Evolutionary conservation across 1,139 yeast genomes (phyloP), one percentile per base, ranked within the genome.

Genomic region (Yamadazyma aaseri): DNA sequence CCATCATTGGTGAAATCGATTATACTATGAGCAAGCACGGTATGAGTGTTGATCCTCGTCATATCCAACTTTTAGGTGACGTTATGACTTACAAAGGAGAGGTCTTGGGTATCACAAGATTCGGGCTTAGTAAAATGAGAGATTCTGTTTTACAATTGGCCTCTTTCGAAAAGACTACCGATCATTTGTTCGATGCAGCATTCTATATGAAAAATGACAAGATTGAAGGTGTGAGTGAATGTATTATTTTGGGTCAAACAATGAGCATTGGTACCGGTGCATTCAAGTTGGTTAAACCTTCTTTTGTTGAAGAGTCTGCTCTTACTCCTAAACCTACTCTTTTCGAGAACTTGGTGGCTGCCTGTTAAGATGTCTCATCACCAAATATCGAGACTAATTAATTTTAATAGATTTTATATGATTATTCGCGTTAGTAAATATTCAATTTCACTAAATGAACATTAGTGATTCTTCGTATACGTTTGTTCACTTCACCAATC

Each of bases 41-140:
- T 63, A 94, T 94, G 98, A 86, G 95, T 59, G 97, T 94, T 38
- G 99, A 94, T 71, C 98, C 98, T 44, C 95, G 99, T 71, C 99
- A 94, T 64, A 89, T 94, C 58, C 98, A 92, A 65, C 69, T 94
- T 34, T 68, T 94, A 44, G 98, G 98, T 44, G 99, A 94, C 59
- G 98, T 94, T 38, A 94, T 94, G 99, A 87, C 97, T 0, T 94
- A 87, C 60, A 94, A 92, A 65, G 99, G 99, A 40, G 98, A 94
- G 57, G 96, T 94, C 6, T 73, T 94, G 50, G 98, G 99, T 61
- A 94, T 94, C 55, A 94, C 99, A 3, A 77, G 99, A 63, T 94
- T 94, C 53, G 99, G 99, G 48, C 73, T 94, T 50, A 90, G 97
- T 53, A 94, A 94, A 60, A 92, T 94, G 98, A 81, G 98, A 69